Base-by-base conservation (phyloP, 257 asterid genomes). In the Scutellaria galericulata region DNA sequence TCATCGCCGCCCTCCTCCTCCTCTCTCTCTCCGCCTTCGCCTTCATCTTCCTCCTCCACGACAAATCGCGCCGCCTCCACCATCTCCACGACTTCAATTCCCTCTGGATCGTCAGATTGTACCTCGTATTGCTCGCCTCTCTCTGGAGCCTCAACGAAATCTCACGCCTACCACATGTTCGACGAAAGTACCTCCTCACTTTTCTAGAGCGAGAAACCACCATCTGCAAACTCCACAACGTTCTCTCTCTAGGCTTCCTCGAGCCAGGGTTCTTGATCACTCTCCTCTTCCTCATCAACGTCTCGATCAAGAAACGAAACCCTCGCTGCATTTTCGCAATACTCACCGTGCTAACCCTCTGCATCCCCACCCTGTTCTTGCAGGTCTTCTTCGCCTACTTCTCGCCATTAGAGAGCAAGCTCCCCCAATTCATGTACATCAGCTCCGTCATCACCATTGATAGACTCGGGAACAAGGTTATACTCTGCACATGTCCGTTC, bases 261-360 rank as follows among this genome's bases (percentile, higher is more conserved):
- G 90, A 91, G 52, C 96, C 97, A 0, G 93, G 89, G 2, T 89
- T 91, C 68, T 63, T 91, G 0, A 74, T 86, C 47, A 87, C 96
- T 27, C 82, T 91, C 2, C 64, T 91, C 0, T 81, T 81, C 68
- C 50, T 91, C 72, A 83, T 91, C 3, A 86, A 89, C 44, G 82
- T 83, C 2, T 89, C 97, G 0, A 79, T 90, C 24, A 81, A 81
- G 75, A 83, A 83, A 18, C 54, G 64, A 0, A 79, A 82, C 64
- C 87, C 83, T 0, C 42, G 77, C 7, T 81, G 81, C 6, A 12
- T 67, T 20, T 81, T 85, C 88, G 80, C 86, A 0, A 42, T 86
- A 0, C 47, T 65, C 0, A 75, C 86, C 4, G 77, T 86, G 5
- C 45, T 73, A 35, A 9, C 62, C 22, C 6, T 83, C 0, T 86